A percentile compares a stretch with the other conserved stretches of the same genome.
These are phyloP conservation scores for Strobilomyces confusus DNA, from an alignment of 768 basidiomycete genomes.

Conservation along the genomic window DNA sequence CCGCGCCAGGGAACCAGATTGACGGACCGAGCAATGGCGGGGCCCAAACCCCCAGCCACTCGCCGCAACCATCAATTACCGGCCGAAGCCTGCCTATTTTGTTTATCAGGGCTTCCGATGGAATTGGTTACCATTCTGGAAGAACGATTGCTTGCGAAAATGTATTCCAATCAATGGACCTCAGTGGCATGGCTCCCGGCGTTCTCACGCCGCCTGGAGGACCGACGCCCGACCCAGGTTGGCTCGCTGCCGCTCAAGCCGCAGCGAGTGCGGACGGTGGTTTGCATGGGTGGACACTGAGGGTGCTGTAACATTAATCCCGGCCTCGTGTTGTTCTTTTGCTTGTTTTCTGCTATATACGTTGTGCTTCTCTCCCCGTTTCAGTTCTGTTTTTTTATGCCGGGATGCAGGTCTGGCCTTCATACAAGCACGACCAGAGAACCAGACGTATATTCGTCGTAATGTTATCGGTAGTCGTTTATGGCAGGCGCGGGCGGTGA, in stretches of 20 bases:
- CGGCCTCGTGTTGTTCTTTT: constrained; percentile 21
- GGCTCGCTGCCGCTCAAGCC: constrained; percentile 73
- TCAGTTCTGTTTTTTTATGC: constrained; percentile 4
- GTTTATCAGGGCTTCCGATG: constrained; percentile 77
- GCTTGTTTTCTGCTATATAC: constrained; percentile 27
- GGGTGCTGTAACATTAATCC: constrained; percentile 56
- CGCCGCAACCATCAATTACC: constrained; percentile 48
- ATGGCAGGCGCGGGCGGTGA: background rate
- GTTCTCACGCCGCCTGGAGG: constrained; percentile 43
- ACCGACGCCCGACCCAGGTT: constrained; percentile 52
- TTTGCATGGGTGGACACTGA: constrained; percentile 74
- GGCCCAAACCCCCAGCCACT: constrained; percentile 21
- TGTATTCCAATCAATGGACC: constrained; percentile 66
- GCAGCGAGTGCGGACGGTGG: constrained; percentile 63
- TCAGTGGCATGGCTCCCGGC: constrained; percentile 45
- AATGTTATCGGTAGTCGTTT: constrained; percentile 20
- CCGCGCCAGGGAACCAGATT: too few species aligned
- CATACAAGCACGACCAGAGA: constrained; percentile 4
- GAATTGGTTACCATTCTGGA: constrained; percentile 88
- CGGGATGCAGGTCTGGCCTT: constrained; percentile 10
- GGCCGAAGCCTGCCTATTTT: constrained; percentile 73
- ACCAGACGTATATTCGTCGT: constrained; percentile 20
- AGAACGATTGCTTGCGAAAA: constrained; percentile 81
- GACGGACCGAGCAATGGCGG: constrained; percentile 22
- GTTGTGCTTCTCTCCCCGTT: constrained; percentile 17